Evolutionary conservation across 1,139 yeast genomes (phyloP).

Genomic region (Geotrichum carabidarum): DNA sequence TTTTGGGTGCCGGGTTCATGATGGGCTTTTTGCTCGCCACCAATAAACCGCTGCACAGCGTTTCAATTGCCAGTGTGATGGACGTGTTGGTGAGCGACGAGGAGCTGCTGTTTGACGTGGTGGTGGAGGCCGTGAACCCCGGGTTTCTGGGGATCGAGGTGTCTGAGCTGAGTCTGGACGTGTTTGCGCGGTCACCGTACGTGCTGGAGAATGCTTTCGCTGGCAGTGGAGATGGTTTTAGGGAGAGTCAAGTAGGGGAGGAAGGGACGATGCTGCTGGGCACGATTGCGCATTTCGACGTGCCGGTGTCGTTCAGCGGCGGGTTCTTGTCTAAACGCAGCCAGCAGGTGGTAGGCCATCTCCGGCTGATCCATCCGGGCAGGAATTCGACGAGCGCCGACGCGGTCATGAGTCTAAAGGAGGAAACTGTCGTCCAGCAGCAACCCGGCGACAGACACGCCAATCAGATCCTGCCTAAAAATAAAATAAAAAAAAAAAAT

Average conservation of each 20-base stretch:
- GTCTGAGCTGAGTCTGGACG: conserved; percentile 66
- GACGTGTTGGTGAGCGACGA: conserved; percentile 79
- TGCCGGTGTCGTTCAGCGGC: conserved; percentile 70
- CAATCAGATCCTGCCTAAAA: not conserved
- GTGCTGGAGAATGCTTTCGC: conserved; percentile 32
- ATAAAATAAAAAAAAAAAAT: not conserved
- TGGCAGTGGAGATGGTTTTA: not conserved
- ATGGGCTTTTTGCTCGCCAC: conserved; percentile 84
- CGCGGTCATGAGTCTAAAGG: too few species aligned
- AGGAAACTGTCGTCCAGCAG: too few species aligned
- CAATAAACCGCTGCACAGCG: conserved; percentile 71
- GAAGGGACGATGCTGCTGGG: conserved; percentile 49
- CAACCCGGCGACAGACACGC: not conserved
- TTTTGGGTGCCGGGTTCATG: conserved; percentile 53
- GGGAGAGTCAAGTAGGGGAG: conserved; percentile 12
- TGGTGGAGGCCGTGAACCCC: conserved; percentile 78
- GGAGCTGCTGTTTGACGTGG: conserved; percentile 74
- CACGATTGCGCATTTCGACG: conserved; percentile 56
- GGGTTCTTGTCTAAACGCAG: conserved; percentile 65
- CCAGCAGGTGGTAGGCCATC: conserved; percentile 55
- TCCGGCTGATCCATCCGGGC: conserved; percentile 73
- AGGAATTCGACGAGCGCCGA: conserved; percentile 47
- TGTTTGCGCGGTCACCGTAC: conserved; percentile 76
- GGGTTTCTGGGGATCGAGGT: conserved; percentile 70
- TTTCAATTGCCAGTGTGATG: conserved; percentile 54